These are phyloP conservation scores for Fraxinus greggii DNA, from an alignment of 305 asterid species.

Conservation along the genomic window DNA sequence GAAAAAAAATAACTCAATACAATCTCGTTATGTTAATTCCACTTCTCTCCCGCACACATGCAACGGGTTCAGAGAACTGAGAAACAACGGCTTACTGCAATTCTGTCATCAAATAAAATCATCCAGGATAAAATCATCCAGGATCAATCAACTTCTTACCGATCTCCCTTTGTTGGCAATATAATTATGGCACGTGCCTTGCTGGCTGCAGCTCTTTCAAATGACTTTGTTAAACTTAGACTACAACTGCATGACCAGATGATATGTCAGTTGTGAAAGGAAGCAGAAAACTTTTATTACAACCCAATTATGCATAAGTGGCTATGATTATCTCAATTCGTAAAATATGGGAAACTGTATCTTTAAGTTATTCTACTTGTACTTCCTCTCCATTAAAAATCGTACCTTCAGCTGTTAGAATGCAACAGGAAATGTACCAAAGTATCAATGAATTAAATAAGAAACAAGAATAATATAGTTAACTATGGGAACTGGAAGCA, in stretches of 20 bases:
- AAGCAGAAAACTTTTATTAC: conserved; percentile 13
- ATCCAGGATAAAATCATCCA: conserved; percentile 16
- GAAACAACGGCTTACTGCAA: background rate
- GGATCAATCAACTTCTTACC: conserved; percentile 41
- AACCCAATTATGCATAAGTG: background rate
- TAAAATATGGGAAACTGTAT: background rate
- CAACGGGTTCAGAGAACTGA: background rate
- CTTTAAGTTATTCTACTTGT: background rate
- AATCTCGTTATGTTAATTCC: background rate
- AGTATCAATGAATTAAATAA: background rate
- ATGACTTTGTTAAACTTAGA: conserved; percentile 84
- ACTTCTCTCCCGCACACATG: background rate
- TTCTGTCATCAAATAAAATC: background rate
- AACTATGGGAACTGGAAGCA: background rate
- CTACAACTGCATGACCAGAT: conserved; percentile 70
- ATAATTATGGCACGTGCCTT: conserved; percentile 92
- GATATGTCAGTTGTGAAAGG: conserved; percentile 22
- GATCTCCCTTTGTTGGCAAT: conserved; percentile 80
- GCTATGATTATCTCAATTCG: background rate
- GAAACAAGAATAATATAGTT: background rate
- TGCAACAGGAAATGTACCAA: background rate
- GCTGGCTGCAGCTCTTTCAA: conserved; percentile 95
- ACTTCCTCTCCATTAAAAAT: background rate
- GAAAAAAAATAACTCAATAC: background rate
- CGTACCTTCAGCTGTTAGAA: background rate